These are phyloP conservation scores for Ustilago tritici DNA, from an alignment of 1,284 basidiomycete species.

Conservation along the genomic window DNA sequence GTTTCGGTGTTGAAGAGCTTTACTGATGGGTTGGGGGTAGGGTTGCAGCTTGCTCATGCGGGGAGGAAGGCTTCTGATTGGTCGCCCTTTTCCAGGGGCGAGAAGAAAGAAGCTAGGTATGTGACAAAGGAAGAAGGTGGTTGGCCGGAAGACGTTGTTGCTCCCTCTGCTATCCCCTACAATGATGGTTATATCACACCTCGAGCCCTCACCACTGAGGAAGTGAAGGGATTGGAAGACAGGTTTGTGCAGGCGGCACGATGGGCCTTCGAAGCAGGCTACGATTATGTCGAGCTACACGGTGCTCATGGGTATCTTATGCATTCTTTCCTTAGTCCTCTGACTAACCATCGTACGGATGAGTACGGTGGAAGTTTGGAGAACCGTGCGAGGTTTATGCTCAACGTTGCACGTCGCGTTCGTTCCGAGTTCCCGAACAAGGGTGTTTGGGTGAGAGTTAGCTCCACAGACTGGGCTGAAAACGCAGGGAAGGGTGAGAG, in stretches of 20 bases:
- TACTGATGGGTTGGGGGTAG: conserved; percentile 77
- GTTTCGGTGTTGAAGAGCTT: conserved; percentile 78
- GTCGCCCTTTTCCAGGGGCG: conserved; percentile 71
- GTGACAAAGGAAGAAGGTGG: conserved; percentile 72
- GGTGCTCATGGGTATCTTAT: conserved; percentile 75
- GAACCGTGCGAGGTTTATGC: conserved; percentile 56
- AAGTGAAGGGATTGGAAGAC: conserved; percentile 76
- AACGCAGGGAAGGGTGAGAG: conserved; percentile 38
- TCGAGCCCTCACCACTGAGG: conserved; percentile 74
- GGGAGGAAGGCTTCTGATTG: conserved; percentile 77
- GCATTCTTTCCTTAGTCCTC: conserved; percentile 71
- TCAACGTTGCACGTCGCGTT: conserved; percentile 53
- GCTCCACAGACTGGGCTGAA: conserved; percentile 64
- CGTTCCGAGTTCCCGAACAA: conserved; percentile 60
- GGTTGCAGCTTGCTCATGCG: conserved; percentile 83
- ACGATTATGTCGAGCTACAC: conserved; percentile 81
- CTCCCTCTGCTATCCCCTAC: conserved; percentile 76
- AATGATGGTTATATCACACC: conserved; percentile 73
- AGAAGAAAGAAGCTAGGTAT: conserved; percentile 33
- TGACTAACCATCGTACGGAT: conserved; percentile 66
- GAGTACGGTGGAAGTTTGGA: conserved; percentile 67
- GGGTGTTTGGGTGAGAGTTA: conserved; percentile 66
- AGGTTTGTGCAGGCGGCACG: conserved; percentile 78
- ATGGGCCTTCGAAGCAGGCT: conserved; percentile 71
- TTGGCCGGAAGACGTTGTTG: conserved; percentile 79